Evolutionary conservation across 2,329 filamentous ascomycete species (phyloP), one percentile per base, ranked within the genome.

Genomic region (Sphaerostilbella broomeana): DNA sequence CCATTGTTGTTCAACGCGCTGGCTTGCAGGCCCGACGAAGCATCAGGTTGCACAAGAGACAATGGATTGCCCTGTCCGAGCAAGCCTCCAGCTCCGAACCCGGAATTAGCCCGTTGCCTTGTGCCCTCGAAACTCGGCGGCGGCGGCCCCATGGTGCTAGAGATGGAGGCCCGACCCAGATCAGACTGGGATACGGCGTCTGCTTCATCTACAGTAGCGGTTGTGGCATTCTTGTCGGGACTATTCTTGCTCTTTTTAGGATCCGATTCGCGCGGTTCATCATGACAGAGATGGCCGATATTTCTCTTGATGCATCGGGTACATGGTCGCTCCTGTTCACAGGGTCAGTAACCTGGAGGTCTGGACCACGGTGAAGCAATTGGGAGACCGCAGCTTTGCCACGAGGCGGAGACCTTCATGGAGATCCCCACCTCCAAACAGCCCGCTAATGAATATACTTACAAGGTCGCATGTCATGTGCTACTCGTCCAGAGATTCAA

Each of bases 281-380:
- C 92, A 69, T 95, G 92, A 65, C 92, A 98, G 51, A 98, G 75
- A 65, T 98, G 92, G 55, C 90, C 92, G 63, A 98, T 98, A 68
- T 95, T 95, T 58, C 92, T 83, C 69, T 97, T 98, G 67, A 97
- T 86, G 72, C 92, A 98, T 67, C 92, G 79, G 56, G 87, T 90
- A 75, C 92, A 98, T 57, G 92, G 92, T 61, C 92, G 83, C 70
- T 94, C 87, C 87, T 94, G 63, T 51, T 40, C 45, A 51, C 43
- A 42, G 33, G 42, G 49, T 61, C 47, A 61, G 58, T 49, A 48
- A 6, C 15, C 15, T 12, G 12, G 6, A 19, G n/a, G 9, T 32
- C 17, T 25, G 8, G 15, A 24, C 17, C 27, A 39, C 19, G 9
- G 24, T 17, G 18, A 28, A 31, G 13, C 13, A 18, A 15, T 35